Base-by-base conservation (phyloP, 345 rosid genomes). In the Populus euphratica region DNA sequence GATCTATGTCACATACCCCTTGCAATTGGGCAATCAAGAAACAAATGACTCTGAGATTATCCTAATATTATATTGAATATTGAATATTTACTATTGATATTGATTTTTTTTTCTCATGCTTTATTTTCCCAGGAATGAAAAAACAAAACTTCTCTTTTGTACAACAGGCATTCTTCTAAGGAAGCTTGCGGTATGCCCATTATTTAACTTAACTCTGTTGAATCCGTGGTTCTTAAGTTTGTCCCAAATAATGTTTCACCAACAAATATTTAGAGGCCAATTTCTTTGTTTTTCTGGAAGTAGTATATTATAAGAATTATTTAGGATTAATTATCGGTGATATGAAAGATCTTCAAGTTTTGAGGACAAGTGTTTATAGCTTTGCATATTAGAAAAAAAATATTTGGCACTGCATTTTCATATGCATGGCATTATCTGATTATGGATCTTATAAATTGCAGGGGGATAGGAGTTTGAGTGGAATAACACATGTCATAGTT, bases 131-230 rank as follows among this genome's bases (percentile, higher is more conserved):
- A 94, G 97, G 97, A 91, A 87, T 86, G 93, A 93, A 64, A 90
- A 83, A 82, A 94, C 97, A 79, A 93, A 90, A 82, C 95, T 94
- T 79, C 93, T 93, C 25, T 94, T 93, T 81, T 94, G 97, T 79
- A 94, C 98, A 41, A 94, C 97, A 2, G 98, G 98, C 69, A 94
- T 93, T 84, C 94, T 94, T 76, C 76, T 94, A 82, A 91, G 98
- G 84, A 93, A 85, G 83, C 89, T 94, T 65, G 89, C 85, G 83
- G 98, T 94, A 93, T 9, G 87, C 52, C 76, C 52, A 35, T 8
- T 67, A 12, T 16, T 33, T 36, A 47, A 47, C 17, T 47, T 3
- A 47, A 47, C 50, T 13, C 50, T 74, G 17, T 35, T 83, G 39
- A 69, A 62, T 67, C 12, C 47, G 64, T 72, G 41, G 47, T 41